Base-by-base conservation (phyloP, 805 yeast genomes). In the Candida orba region DNA sequence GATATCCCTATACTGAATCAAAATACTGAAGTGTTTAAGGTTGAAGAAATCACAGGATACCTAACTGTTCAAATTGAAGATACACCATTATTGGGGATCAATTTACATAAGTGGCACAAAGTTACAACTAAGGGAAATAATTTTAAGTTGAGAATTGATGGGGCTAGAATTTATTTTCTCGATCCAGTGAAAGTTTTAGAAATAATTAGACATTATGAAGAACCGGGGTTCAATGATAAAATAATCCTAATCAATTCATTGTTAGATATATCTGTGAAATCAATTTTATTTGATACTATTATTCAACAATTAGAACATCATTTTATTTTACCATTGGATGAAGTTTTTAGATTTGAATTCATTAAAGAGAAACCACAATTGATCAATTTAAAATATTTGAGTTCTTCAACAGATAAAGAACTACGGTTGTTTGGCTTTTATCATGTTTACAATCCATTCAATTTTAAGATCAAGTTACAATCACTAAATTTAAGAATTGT, bases 371-470 rank as follows among this genome's bases (percentile, higher is more conserved):
- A 34, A 8, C 13, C 7, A 10, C 9, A 14, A 14, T 34, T 36
- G 9, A 15, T 29, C n/a, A 29, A 50, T 1, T 43, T 67, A 13
- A 30, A 45, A 5, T 54, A 66, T n/a, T 41, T 65, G 13, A 14
- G 35, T 6, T 57, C 59, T 2, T 61, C 75, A 1, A 49, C 54
- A 9, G 32, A 42, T 1, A 45, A 51, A 0, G 50, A 49, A 2
- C 44, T 67, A 13, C 48, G 54, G 6, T 39, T 73, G 5, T 36
- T 60, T 35, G 54, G 64, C 27, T 67, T 61, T 34, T 29, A 65
- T 6, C 59, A 57, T 15, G 30, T 71, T 3, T 31, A 42, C 12
- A 72, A 70, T 47, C 71, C 73, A 1, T 49, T 65, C 20, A 49
- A 49, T 17, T 39, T 53, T 8, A 54, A 62, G 2, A 34, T 63